Percentiles rank a stretch among this genome's conserved stretches.
Evolutionary conservation across 768 basidiomycete genomes (phyloP).

Genomic region (Coprinopsis cinerea): DNA sequence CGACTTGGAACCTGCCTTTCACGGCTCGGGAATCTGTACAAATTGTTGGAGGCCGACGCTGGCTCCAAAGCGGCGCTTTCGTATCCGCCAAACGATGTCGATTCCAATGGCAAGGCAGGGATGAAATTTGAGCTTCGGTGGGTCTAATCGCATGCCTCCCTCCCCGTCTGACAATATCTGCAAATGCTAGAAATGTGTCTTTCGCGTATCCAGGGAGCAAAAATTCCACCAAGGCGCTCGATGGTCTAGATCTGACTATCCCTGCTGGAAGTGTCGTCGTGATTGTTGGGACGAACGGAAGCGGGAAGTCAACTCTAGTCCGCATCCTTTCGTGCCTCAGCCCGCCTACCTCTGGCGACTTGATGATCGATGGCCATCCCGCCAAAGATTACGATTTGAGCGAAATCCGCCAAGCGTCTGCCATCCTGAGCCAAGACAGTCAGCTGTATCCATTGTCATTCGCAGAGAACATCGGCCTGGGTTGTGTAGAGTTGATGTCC

Average conservation of each 20-base stretch:
- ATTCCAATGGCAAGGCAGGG: no score
- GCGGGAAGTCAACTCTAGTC: constrained; percentile 33
- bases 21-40: no score
- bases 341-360: constrained; percentile 25
- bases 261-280: constrained; percentile 31
- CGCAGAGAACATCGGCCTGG: constrained; percentile 31
- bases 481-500: constrained; percentile 13
- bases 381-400: constrained; percentile 23
- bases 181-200: constrained; percentile 9
- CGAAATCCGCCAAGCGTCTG: constrained; percentile 26
- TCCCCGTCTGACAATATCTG: neutral
- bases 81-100: no score
- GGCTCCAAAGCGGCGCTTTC: no score
- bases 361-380: constrained; percentile 29
- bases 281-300: constrained; percentile 36
- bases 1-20: no score
- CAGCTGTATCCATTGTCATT: constrained; percentile 29
- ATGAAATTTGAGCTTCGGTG: constrained; percentile 7
- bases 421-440: constrained; percentile 31
- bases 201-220: constrained; percentile 36
- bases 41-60: no score
- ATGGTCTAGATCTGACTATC: constrained; percentile 29
- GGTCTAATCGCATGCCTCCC: neutral
- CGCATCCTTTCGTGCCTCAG: constrained; percentile 32
- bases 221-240: constrained; percentile 18